Base-by-base conservation (phyloP, 2,329 filamentous ascomycete species). In the Fusarium tupiense region DNA sequence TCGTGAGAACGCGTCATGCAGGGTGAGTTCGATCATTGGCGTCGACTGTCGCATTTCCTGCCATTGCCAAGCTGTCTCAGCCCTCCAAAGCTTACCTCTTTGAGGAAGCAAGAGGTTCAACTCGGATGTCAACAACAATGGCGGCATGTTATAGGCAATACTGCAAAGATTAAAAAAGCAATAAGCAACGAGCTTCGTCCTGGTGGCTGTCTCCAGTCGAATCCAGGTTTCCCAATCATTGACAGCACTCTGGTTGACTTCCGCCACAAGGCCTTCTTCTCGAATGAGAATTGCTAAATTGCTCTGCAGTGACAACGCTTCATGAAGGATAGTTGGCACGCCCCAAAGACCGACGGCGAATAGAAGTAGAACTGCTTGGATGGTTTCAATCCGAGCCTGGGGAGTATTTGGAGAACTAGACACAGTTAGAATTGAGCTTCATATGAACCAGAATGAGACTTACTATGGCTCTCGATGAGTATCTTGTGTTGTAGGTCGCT, bases 81-180 rank as follows among this genome's bases (percentile, higher is more conserved):
- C 88, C 64, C 86, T 84, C 89, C 89, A 91, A 2, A 91, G 81
- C 22, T 86, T 86, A 6, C 88, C 87, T 5, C 88, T 85, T 61
- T 87, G 85, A 2, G 90, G 89, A 2, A 91, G 80, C 46, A 83
- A 84, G 3, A 91, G 82, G 57, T 87, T 86, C n/a, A 91, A 80
- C 75, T 91, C 89, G 0, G 88, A 88, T 6, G 88, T 91, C n/a
- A 91, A 81, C 5, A 91, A 79, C 22, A 88, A 75, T 17, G 88
- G 89, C 2, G 88, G 88, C 78, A 88, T 89, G 72, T 91, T 89
- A 77, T 91, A 91, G 0, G 88, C 88, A 61, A 90, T 88, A 73
- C 88, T 91, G 79, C 88, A 90, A 5, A 91, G 81, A 70, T 91
- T 91, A 76, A 91, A 91, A 78, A 91, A 90, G 75, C 88, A 90